Evolutionary conservation across 768 basidiomycete genomes (phyloP).

Genomic region (Dioszegia aurantiaca): DNA sequence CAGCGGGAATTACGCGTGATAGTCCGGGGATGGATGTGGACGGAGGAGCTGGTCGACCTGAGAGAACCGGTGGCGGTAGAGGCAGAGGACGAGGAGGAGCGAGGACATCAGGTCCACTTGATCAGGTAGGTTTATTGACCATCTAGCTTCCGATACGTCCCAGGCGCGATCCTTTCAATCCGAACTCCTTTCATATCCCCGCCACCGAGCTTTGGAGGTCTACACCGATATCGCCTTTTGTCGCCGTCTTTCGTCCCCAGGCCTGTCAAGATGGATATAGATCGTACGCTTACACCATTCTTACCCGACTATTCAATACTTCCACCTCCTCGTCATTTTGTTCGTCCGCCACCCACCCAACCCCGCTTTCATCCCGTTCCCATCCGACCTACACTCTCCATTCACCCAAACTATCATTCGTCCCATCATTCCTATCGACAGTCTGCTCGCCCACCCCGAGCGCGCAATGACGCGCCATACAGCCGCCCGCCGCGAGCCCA

Average conservation of each 20-base stretch:
- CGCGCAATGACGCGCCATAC: conserved; percentile 6
- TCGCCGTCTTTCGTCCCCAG: neutral
- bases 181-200: neutral
- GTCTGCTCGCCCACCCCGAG: conserved; percentile 6
- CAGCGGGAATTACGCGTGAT: conserved; percentile 26
- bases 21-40: conserved; percentile 41
- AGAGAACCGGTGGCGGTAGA: conserved; percentile 17
- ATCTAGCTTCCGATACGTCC: neutral
- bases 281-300: conserved; percentile 9
- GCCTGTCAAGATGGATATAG: conserved; percentile 10
- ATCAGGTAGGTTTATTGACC: conserved; percentile 34
- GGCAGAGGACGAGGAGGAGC: conserved; percentile 11
- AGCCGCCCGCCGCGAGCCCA: neutral
- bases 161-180: neutral
- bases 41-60: conserved; percentile 25
- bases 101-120: conserved; percentile 32
- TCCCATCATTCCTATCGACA: conserved; percentile 11
- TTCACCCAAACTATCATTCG: conserved; percentile 1
- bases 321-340: neutral
- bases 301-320: conserved; percentile 1
- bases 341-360: neutral
- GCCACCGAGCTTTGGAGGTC: conserved; percentile 1
- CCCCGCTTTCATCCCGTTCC: conserved; percentile 7
- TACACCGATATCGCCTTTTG: neutral
- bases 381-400: conserved; percentile 1